Evolutionary conservation across 768 basidiomycete genomes (phyloP).

Genomic region (Omphalotus guepiniiformis): DNA sequence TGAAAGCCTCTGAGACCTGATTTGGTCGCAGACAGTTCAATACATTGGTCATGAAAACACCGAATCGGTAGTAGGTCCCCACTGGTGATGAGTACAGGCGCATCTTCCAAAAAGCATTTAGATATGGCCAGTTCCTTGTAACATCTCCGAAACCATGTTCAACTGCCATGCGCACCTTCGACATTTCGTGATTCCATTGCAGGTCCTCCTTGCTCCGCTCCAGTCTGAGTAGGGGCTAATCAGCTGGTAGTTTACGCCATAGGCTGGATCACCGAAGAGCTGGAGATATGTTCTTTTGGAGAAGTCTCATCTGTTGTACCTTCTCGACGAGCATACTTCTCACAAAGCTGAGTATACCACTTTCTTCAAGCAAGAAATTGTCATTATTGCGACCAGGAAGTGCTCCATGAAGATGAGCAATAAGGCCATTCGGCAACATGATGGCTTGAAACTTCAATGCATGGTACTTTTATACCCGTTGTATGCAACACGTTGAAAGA

Average conservation of each 20-base stretch:
- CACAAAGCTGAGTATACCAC: constrained; percentile 1
- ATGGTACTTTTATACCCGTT: constrained; percentile 21
- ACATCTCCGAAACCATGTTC: constrained; percentile 24
- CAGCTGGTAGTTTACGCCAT: constrained; percentile 15
- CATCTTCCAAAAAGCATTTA: constrained; percentile 20
- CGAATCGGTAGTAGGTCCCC: constrained; percentile 13
- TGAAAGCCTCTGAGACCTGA: background rate
- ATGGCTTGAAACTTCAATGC: constrained; percentile 18
- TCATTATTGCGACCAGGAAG: constrained; percentile 11
- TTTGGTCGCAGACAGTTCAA: background rate
- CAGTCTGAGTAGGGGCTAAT: constrained; percentile 15
- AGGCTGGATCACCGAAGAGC: constrained; percentile 22
- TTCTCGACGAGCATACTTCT: background rate
- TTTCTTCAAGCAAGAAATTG: constrained; percentile 8
- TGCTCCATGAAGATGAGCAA: constrained; percentile 18
- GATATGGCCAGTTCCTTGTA: constrained; percentile 18
- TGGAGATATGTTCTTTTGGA: constrained; percentile 13
- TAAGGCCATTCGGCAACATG: constrained; percentile 17
- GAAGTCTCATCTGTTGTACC: background rate
- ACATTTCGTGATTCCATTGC: constrained; percentile 23
- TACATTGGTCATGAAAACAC: background rate
- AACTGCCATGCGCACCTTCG: constrained; percentile 19
- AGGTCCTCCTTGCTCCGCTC: constrained; percentile 13
- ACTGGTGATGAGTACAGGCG: constrained; percentile 16
- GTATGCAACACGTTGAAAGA: constrained; percentile 15